Base-by-base conservation (phyloP, 2,329 filamentous ascomycete genomes). In the Talaromyces albobiverticillius region DNA sequence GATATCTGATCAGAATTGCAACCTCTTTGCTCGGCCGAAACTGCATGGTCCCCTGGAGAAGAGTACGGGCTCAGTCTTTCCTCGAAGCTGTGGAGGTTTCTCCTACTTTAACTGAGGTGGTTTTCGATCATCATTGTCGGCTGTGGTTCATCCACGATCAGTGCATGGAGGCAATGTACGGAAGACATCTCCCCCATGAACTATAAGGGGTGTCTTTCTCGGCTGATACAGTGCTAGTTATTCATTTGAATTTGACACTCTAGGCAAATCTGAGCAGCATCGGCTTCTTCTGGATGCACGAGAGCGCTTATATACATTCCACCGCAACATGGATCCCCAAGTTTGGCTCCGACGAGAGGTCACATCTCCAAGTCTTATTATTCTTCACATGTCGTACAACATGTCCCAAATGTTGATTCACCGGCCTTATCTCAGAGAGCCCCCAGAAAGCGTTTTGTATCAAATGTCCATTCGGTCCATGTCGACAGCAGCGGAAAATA, bases 361-460 rank as follows among this genome's bases (percentile, higher is more conserved):
- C 13, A 38, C 6, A 5, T 6, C 34, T 10, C 18, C 29, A 3
- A 47, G n/a, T n/a, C 16, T 47, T 11, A 23, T 36, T 3, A 22
- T 22, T 9, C 45, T 34, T 22, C 45, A 47, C 13, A 36, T 47
- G 45, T 47, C 45, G 16, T 34, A 47, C 45, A 47, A 47, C 29
- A 47, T 47, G 29, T 47, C 45, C 16, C 45, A 34, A 13, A 47
- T 47, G 45, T n/a, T 47, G 26, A 47, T 47, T 13, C 45, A 47
- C 18, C 45, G 45, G 6, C 29, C 45, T n/a, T 47, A 47, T 34
- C n/a, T 47, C 26, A 34, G 5, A 6, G 45, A 47, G 45, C 10
- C 29, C 9, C 18, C 29, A 2, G 26, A 47, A 1, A 47, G 45
- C 29, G 34, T 18, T 47, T 11, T 47, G 16, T 22, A 47, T 18